These are phyloP conservation scores for Aspergillus latus DNA, from an alignment of 2,329 filamentous ascomycete species.

Conservation along the genomic window DNA sequence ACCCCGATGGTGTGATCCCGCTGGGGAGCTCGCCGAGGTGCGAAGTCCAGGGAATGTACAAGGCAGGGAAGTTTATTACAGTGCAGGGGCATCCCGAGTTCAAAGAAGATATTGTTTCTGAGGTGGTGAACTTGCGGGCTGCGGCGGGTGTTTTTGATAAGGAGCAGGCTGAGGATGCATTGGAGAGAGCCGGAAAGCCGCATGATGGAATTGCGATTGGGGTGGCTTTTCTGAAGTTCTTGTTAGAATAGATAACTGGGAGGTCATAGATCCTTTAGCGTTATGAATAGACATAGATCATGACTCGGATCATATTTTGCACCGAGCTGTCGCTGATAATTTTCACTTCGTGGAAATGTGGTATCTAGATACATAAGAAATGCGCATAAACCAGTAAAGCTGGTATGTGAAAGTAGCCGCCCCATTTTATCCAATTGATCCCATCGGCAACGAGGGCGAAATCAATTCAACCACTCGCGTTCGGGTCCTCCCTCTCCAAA, in stretches of 20 bases:
- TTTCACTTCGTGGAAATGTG: background rate
- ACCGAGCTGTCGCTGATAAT: background rate
- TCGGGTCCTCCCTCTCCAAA: constrained; percentile 68
- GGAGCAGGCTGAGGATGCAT: constrained; percentile 66
- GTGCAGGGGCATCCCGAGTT: constrained; percentile 90
- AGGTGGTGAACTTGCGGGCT: constrained; percentile 66
- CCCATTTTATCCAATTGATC: no score
- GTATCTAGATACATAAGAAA: constrained; percentile 6
- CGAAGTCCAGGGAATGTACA: constrained; percentile 77
- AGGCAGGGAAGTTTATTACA: constrained; percentile 64
- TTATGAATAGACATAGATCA: background rate
- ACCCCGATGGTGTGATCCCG: constrained; percentile 61
- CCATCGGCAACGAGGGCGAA: background rate
- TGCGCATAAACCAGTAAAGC: background rate
- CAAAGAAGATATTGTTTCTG: constrained; percentile 66
- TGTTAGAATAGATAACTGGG: constrained; percentile 53
- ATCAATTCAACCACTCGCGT: constrained; percentile 22
- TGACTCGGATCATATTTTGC: background rate
- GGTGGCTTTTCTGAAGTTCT: constrained; percentile 72
- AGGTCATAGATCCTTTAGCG: background rate
- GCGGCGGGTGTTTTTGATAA: constrained; percentile 68
- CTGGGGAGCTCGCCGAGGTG: constrained; percentile 68
- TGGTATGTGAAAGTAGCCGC: background rate
- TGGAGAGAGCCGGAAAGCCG: constrained; percentile 62
- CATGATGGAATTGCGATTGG: constrained; percentile 81